Evolutionary conservation across 371 early-diverging fungal genomes (phyloP).

Genomic region (Furculomyces boomerangus): DNA sequence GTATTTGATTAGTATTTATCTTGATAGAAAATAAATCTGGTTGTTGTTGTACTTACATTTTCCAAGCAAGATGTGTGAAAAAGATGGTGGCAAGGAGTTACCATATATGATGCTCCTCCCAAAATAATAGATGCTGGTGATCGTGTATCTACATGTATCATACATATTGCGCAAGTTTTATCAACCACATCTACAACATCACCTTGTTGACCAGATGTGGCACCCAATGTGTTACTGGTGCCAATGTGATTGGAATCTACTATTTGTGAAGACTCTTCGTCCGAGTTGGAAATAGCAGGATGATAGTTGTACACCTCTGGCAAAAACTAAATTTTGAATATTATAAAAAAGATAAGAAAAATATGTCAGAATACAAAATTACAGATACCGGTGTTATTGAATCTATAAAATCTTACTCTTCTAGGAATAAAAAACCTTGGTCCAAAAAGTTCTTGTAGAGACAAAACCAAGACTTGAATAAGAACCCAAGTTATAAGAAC

Average conservation of each 20-base stretch:
- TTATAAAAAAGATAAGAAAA: constrained; percentile 24
- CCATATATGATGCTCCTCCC: constrained; percentile 44
- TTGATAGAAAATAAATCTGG: background rate
- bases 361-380: constrained; percentile 4
- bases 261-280: constrained; percentile 24
- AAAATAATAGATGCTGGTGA: constrained; percentile 18
- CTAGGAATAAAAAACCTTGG: constrained; percentile 53
- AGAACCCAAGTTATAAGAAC: constrained; percentile 26
- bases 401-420: background rate
- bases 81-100: constrained; percentile 67
- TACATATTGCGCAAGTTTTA: constrained; percentile 50
- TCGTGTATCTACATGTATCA: constrained; percentile 35
- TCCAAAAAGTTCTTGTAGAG: constrained; percentile 50
- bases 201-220: constrained; percentile 24
- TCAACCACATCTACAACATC: background rate
- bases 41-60: constrained; percentile 7
- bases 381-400: background rate
- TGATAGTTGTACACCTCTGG: constrained; percentile 55
- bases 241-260: background rate
- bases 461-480: constrained; percentile 35
- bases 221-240: constrained; percentile 46
- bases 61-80: constrained; percentile 61
- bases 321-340: constrained; percentile 25
- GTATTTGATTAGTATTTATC: background rate
- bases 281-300: constrained; percentile 30